These are phyloP conservation scores for Hericium coralloides DNA, from an alignment of 768 basidiomycete species.

Conservation along the genomic window DNA sequence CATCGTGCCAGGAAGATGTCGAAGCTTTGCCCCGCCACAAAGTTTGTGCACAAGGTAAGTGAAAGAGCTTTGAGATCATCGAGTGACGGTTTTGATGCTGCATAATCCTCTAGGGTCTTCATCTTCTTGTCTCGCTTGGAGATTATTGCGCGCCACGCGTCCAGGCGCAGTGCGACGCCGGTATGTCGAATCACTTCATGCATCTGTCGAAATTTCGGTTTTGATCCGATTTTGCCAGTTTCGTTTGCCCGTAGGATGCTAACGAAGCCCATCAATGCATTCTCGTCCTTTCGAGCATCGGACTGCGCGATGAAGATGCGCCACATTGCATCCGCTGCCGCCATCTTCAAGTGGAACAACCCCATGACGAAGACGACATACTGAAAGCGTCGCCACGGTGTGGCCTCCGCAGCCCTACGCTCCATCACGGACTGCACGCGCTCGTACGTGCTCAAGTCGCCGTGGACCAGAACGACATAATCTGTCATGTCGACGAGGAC, in stretches of 20 bases:
- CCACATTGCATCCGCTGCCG: constrained; percentile 9
- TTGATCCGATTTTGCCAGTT: neutral
- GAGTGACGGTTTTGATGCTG: neutral
- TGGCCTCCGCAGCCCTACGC: neutral
- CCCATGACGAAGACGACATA: constrained; percentile 15
- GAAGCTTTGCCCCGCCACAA: neutral
- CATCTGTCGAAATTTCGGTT: neutral
- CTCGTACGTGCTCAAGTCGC: neutral
- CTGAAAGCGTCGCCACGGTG: neutral
- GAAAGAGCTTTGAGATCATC: neutral
- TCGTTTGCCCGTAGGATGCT: neutral
- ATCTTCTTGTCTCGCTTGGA: neutral
- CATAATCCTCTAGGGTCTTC: neutral
- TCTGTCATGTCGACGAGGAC: neutral
- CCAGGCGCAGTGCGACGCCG: neutral
- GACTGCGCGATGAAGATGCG: constrained; percentile 1
- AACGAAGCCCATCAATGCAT: neutral
- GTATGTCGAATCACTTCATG: neutral
- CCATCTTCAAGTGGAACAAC: constrained; percentile 27
- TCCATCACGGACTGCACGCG: neutral
- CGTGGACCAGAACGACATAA: neutral
- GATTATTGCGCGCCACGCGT: neutral
- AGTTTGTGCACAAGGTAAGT: neutral
- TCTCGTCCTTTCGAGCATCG: too few species aligned
- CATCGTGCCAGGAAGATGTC: neutral